Base-by-base conservation (phyloP, 148 eudicot genomes). In the Bassia scoparia region DNA sequence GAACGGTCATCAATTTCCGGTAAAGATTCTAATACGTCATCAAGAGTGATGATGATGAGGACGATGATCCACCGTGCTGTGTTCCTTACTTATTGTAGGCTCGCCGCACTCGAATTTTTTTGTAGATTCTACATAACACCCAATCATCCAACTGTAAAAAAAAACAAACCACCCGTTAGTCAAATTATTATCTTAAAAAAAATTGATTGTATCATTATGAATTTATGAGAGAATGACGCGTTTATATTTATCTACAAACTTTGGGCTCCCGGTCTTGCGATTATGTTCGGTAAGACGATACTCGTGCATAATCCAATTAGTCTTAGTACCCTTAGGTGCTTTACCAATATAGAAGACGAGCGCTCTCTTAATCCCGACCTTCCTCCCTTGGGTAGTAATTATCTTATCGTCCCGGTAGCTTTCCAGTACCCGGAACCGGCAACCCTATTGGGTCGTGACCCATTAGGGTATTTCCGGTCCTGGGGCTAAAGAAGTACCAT, bases 301-400 rank as follows among this genome's bases (percentile, higher is more conserved):
- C 53, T 92, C 97, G n/a, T 92, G 97, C 97, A 92, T 92, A 72
- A 92, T 89, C 97, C 97, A 92, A 76, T 89, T 88, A 3, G 96
- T 92, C 50, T 90, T 92, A 50, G 84, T 76, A 24, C 98, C 98
- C 74, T 88, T 90, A 0, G 98, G 98, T 0, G 98, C 90, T 75
- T 88, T 92, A 7, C 96, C 98, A 0, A 82, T 70, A 33, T 90
- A 90, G 41, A 90, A 92, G 21, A 92, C 97, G 3, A 92, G 83
- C 7, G 96, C 89, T 71, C 90, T 92, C 63, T 92, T 92, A 20
- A 90, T 87, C 3, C 97, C 97, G 3, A 92, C 91, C 60, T 78
- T 82, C 37, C 83, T 77, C 7, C 96, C 90, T 49, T 81, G 81
- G 0, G 84, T 83, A 0, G 78, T 87, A 21, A 92, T 87, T 0